Evolutionary conservation across 2,329 filamentous ascomycete species (phyloP), one percentile per base, ranked within the genome.

Genomic region (Neofusicoccum sp.): DNA sequence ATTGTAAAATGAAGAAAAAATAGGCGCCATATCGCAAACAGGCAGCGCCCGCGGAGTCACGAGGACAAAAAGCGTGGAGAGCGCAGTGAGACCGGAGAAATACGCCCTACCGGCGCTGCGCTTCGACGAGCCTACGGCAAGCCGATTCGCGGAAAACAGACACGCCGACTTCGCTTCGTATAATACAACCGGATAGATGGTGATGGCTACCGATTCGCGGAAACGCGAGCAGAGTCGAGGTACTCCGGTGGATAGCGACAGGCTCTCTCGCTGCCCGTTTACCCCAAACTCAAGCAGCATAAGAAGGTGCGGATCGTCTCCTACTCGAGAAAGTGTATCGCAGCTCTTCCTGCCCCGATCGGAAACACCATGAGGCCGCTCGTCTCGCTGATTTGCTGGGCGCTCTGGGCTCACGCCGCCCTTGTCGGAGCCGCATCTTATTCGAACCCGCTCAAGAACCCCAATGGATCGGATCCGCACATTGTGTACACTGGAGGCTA

Each of bases 401-500:
- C 20, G 28, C 47, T 60, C 47, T 51, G 45, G 58, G 47, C 45
- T 11, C 38, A 51, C 7, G 47, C 58, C 20, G 33, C 65, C 28
- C 58, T 69, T 12, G 70, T 66, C 38, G 65, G 65, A 44, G 71
- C 72, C 30, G 71, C 72, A 31, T 73, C 76, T 16, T 85, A 78
- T 64, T 80, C 79, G 34, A 85, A 85, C 62, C 82, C 83, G 0
- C 75, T 85, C 54, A 78, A 79, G 36, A 72, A 73, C 16, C 76
- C 75, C 0, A 77, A 80, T 38, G 82, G 83, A 7, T 79, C 77
- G 20, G 82, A 85, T 64, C 82, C 83, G 0, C 80, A 80, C 62
- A 78, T 85, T 5, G 78, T 79, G 1, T 84, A 78, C 58, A 75
- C 75, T 0, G 79, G 77, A 9, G 82, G 82, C 0, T 84, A 81